Percentiles rank a stretch among this genome's conserved stretches.
These are phyloP conservation scores for Pythium brachiatum DNA, from an alignment of 352 stramenopile species.

Conservation along the genomic window DNA sequence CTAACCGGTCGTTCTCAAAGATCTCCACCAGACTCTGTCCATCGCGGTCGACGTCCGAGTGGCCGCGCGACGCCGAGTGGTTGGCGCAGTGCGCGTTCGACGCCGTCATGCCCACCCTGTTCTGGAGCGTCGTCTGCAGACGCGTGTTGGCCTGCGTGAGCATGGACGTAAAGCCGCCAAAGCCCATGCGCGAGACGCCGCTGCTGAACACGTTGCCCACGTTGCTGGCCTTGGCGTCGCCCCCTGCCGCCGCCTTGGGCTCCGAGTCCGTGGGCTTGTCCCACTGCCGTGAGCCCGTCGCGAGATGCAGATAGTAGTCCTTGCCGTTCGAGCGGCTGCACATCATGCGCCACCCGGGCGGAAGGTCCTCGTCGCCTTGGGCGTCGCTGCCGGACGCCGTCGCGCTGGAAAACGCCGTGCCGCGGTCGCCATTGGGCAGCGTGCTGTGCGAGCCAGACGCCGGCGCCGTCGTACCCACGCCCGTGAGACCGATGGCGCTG, in stretches of 20 bases:
- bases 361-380: conserved; percentile 33
- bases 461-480: conserved; percentile 19
- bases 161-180: conserved; percentile 50
- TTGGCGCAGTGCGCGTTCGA: conserved; percentile 11
- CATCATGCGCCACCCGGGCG: conserved; percentile 63
- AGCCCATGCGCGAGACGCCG: conserved; percentile 63
- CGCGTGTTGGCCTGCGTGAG: conserved; percentile 67
- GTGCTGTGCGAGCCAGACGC: neutral
- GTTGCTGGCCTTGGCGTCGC: conserved; percentile 31
- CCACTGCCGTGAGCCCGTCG: conserved; percentile 68
- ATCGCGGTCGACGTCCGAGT: conserved; percentile 62
- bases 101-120: conserved; percentile 28
- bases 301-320: conserved; percentile 74
- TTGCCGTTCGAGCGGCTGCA: conserved; percentile 61
- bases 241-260: conserved; percentile 52
- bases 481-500: conserved; percentile 32
- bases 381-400: neutral
- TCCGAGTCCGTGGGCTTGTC: conserved; percentile 61
- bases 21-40: conserved; percentile 72
- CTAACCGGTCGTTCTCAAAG: conserved; percentile 85
- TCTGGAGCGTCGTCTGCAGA: conserved; percentile 70
- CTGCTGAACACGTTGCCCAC: conserved; percentile 59
- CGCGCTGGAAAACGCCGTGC: neutral
- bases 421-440: conserved; percentile 1
- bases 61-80: conserved; percentile 26